Conservation (phyloP, 192 early-diverging fungal species). For the Coemansia sp. region DNA sequence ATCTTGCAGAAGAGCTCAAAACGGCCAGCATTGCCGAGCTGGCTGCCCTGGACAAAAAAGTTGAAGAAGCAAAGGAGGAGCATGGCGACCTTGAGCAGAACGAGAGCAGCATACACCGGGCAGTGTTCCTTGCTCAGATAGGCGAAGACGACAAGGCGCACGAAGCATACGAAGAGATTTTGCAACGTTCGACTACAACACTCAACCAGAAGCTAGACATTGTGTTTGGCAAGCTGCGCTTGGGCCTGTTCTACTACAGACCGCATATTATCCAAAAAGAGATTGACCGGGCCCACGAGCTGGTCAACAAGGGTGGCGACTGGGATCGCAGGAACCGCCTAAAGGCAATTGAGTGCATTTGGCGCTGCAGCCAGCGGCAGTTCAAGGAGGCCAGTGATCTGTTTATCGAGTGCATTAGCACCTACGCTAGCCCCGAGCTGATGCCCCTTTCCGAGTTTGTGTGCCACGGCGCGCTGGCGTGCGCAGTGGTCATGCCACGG, state of each 20-base stretch:
- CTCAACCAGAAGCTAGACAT: slow-evolving; percentile 92
- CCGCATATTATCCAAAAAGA: slow-evolving; percentile 55
- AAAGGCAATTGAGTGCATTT: slow-evolving; percentile 93
- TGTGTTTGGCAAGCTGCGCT: slow-evolving; percentile 84
- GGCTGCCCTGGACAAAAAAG: slow-evolving; percentile 72
- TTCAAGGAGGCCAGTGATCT: slow-evolving; percentile 88
- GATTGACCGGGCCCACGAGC: slow-evolving; percentile 53
- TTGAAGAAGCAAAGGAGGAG: slow-evolving; percentile 88
- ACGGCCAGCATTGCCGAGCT: slow-evolving; percentile 74
- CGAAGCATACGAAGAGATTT: slow-evolving; percentile 71
- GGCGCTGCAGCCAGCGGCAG: slow-evolving; percentile 89
- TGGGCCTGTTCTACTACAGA: slow-evolving; percentile 91
- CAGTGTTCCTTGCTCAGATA: slow-evolving; percentile 86
- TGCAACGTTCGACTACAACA: slow-evolving; percentile 80
- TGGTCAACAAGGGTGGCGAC: slow-evolving; percentile 98
- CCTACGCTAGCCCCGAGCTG: slow-evolving; percentile 93
- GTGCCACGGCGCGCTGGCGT: slow-evolving; percentile 85
- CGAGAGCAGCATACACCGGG: slow-evolving; percentile 74
- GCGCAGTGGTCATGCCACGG: slow-evolving; percentile 79
- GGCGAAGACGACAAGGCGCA: slow-evolving; percentile 95
- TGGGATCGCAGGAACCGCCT: slow-evolving; percentile 99
- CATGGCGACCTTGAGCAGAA: slow-evolving; percentile 78
- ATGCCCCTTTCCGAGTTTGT: slow-evolving; percentile 98
- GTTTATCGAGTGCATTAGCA: slow-evolving; percentile 92
- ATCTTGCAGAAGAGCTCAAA: slow-evolving; percentile 30